Conservation (phyloP, 768 basidiomycete species). For the Floccularia luteovirens region DNA sequence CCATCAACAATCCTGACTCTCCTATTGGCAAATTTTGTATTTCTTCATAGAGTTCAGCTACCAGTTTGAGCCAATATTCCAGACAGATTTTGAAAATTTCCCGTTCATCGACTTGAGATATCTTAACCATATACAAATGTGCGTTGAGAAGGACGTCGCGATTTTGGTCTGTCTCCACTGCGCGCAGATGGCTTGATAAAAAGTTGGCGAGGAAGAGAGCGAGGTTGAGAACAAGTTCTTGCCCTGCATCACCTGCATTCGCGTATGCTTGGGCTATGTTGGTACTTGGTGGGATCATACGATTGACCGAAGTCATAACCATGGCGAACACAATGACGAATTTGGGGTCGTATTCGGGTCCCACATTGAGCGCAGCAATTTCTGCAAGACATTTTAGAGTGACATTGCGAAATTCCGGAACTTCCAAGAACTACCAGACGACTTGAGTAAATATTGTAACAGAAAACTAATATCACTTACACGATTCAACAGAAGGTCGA, state of each 20-base stretch:
- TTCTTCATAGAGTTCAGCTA: constrained; percentile 95
- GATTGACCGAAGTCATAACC: constrained; percentile 96
- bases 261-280: constrained; percentile 92
- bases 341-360: constrained; percentile 96
- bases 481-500: constrained; percentile 85
- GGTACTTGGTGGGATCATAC: constrained; percentile 93
- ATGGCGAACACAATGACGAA: constrained; percentile 96
- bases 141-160: constrained; percentile 94
- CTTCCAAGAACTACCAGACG: constrained; percentile 78
- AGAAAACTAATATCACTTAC: constrained; percentile 39
- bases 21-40: constrained; percentile 88
- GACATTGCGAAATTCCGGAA: constrained; percentile 94
- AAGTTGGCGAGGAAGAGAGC: constrained; percentile 98
- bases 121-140: constrained; percentile 96
- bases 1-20: constrained; percentile 82
- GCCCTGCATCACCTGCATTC: constrained; percentile 84
- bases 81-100: constrained; percentile 99
- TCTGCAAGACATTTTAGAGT: constrained; percentile 96
- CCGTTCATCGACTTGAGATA: constrained; percentile 95
- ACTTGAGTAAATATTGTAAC: constrained; percentile 9
- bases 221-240: constrained; percentile 95
- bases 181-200: constrained; percentile 85
- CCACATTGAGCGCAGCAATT: constrained; percentile 90
- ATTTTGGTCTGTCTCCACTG: constrained; percentile 88
- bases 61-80: constrained; percentile 96